Evolutionary conservation across 805 yeast species (phyloP).

Genomic region (Saturnispora sanitii): DNA sequence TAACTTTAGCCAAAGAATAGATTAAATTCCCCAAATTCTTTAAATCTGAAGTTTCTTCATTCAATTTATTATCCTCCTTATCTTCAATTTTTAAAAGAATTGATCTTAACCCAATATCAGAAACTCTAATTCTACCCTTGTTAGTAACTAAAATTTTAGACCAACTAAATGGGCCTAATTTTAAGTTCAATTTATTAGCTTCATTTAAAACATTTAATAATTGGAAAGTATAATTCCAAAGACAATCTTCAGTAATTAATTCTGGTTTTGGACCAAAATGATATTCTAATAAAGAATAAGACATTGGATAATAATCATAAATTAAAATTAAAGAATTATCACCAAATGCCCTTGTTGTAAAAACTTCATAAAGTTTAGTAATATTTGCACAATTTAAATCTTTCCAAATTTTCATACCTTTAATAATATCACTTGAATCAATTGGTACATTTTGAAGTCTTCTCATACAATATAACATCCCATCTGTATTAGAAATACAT

Average conservation of each 20-base stretch:
- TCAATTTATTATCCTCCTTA: constrained; percentile 24
- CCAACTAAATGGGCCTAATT: constrained; percentile 53
- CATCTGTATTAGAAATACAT: constrained; percentile 70
- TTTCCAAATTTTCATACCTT: constrained; percentile 59
- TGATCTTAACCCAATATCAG: constrained; percentile 64
- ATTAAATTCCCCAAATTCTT: constrained; percentile 49
- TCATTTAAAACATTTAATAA: constrained; percentile 57
- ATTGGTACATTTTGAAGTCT: constrained; percentile 55
- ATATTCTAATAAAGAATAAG: constrained; percentile 58
- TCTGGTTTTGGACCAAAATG: constrained; percentile 43
- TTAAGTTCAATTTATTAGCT: constrained; percentile 55
- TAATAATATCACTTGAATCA: constrained; percentile 49
- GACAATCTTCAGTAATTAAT: constrained; percentile 48
- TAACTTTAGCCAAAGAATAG: constrained; percentile 39
- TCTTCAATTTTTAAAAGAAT: constrained; percentile 34
- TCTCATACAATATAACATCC: constrained; percentile 65
- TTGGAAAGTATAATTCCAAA: constrained; percentile 76
- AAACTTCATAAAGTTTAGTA: constrained; percentile 66
- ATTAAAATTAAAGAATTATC: constrained; percentile 66
- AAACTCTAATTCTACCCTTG: constrained; percentile 58
- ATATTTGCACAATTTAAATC: constrained; percentile 46
- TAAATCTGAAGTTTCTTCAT: constrained; percentile 43
- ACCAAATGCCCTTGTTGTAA: constrained; percentile 79
- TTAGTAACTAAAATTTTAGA: constrained; percentile 67
- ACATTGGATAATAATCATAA: constrained; percentile 77